phyloP scores from a whole-genome alignment of 495 filamentous ascomycete species.

The Tuber magnatum region DNA sequence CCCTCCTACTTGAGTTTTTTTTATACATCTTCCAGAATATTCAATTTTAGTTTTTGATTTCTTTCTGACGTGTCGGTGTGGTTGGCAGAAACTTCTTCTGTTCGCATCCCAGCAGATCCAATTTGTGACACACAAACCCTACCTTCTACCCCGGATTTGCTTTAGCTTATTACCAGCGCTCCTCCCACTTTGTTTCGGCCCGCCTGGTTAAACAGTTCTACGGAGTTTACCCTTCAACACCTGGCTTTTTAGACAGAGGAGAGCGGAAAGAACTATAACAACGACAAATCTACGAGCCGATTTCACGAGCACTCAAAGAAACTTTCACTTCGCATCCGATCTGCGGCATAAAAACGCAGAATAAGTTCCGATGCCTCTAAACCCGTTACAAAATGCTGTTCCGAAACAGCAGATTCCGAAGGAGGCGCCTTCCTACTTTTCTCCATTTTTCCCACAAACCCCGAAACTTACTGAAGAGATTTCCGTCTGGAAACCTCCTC shows the following conservation, averaged over 20 bases:
- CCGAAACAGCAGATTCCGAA: slow-evolving; percentile 39
- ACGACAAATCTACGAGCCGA: neutral
- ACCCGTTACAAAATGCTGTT: slow-evolving; percentile 37
- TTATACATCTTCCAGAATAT: slow-evolving; percentile 17
- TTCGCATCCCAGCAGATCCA: slow-evolving; percentile 12
- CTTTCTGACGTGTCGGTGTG: slow-evolving; percentile 31
- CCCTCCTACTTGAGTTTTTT: neutral
- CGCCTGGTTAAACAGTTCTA: neutral
- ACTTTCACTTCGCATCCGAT: neutral
- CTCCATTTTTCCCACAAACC: slow-evolving; percentile 36
- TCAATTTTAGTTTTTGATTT: neutral
- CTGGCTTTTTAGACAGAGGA: neutral
- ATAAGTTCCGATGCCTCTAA: slow-evolving; percentile 22
- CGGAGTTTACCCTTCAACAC: neutral
- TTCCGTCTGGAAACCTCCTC: slow-evolving; percentile 37
- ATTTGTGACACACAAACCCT: slow-evolving; percentile 29
- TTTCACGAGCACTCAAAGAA: neutral
- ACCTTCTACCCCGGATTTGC: slow-evolving; percentile 34
- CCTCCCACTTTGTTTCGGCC: slow-evolving; percentile 2
- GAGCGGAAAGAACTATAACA: neutral
- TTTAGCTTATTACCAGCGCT: slow-evolving; percentile 25
- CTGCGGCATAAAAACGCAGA: neutral
- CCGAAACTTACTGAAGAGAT: slow-evolving; percentile 22
- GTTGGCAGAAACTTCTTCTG: slow-evolving; percentile 25
- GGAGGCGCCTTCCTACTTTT: slow-evolving; percentile 36